Conservation (phyloP, 495 filamentous ascomycete species). For the Neurospora discreta region DNA sequence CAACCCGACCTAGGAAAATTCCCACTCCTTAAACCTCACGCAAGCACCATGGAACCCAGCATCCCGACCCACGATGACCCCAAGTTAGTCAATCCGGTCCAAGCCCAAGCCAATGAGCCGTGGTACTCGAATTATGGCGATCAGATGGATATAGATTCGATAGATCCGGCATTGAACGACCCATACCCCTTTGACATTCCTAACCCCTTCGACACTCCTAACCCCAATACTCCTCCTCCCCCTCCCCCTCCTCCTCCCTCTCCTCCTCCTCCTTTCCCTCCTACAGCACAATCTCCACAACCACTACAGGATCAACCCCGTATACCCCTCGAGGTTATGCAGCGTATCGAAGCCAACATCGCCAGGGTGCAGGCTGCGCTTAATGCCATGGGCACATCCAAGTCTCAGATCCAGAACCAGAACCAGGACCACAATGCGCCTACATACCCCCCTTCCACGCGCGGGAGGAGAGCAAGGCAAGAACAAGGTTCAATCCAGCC, state of each 20-base stretch:
- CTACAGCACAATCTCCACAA: neutral
- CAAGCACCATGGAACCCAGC: neutral
- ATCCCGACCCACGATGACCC: neutral
- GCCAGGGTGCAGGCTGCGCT: neutral
- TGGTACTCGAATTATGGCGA: neutral
- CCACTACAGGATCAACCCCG: neutral
- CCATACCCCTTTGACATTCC: neutral
- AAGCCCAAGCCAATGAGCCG: neutral
- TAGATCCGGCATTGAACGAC: neutral
- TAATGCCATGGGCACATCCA: neutral
- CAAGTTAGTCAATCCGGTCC: neutral
- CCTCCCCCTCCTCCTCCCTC: neutral
- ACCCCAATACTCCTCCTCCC: neutral
- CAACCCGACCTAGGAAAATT: neutral
- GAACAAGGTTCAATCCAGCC: neutral
- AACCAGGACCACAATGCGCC: neutral
- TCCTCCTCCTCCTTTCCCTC: neutral
- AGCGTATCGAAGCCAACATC: neutral
- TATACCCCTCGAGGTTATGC: neutral
- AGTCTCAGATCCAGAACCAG: neutral
- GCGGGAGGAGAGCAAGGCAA: neutral
- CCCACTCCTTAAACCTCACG: neutral
- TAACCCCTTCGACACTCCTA: neutral
- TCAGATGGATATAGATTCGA: neutral
- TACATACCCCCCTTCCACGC: neutral